Percentiles rank a stretch among this genome's conserved stretches.
phyloP scores from a whole-genome alignment of 1,139 yeast genomes.

The Sugiyamaella castrensis region DNA sequence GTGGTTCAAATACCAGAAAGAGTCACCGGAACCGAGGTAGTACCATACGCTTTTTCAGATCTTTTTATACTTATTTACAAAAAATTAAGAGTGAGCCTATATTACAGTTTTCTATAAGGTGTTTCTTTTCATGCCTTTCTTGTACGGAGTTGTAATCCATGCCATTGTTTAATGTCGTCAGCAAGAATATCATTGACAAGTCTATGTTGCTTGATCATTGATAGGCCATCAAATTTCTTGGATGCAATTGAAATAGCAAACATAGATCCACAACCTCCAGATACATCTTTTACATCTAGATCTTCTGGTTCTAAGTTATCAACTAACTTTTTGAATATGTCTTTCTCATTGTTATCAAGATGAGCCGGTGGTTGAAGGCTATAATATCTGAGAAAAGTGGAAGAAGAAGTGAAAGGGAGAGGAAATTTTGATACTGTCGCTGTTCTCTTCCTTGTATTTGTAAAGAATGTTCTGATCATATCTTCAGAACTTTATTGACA shows the following conservation, averaged over 20 bases:
- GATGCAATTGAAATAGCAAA: slow-evolving; percentile 82
- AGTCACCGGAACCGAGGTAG: too few species aligned
- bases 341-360: slow-evolving; percentile 60
- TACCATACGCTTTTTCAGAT: too few species aligned
- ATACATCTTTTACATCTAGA: slow-evolving; percentile 71
- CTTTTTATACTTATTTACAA: too few species aligned
- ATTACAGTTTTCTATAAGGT: too few species aligned
- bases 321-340: slow-evolving; percentile 56
- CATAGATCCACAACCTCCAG: slow-evolving; percentile 99
- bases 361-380: slow-evolving; percentile 9
- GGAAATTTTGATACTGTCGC: neutral
- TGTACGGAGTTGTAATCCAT: slow-evolving; percentile 84
- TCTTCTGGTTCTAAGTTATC: slow-evolving; percentile 55
- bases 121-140: slow-evolving; percentile 23
- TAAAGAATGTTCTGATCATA: too few species aligned
- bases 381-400: neutral
- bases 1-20: too few species aligned
- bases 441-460: neutral
- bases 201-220: slow-evolving; percentile 89
- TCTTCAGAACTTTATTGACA: too few species aligned
- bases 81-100: too few species aligned
- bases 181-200: slow-evolving; percentile 76
- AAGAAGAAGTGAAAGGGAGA: too few species aligned
- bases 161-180: slow-evolving; percentile 91
- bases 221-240: slow-evolving; percentile 67